phyloP scores from a whole-genome alignment of 1,284 basidiomycete genomes.

The Pholiota adiposa region DNA sequence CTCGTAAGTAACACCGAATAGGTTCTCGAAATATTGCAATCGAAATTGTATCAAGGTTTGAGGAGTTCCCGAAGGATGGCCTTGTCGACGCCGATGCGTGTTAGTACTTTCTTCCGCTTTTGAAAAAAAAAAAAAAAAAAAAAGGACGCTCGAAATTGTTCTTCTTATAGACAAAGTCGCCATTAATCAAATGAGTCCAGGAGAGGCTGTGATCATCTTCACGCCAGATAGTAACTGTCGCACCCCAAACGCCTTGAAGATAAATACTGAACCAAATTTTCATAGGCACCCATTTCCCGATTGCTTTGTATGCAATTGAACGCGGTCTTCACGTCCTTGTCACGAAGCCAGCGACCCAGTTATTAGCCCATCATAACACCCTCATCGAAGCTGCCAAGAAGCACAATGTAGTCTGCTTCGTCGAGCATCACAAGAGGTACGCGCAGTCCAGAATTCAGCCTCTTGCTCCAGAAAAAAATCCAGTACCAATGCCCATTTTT shows the following conservation, averaged over 20 bases:
- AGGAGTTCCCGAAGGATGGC: constrained; percentile 76
- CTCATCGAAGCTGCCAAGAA: constrained; percentile 77
- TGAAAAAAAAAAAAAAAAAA: not conserved
- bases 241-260: not conserved
- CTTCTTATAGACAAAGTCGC: constrained; percentile 75
- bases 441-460: constrained; percentile 4
- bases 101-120: constrained; percentile 39
- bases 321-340: constrained; percentile 86
- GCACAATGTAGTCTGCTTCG: constrained; percentile 86
- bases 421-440: constrained; percentile 86
- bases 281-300: constrained; percentile 83
- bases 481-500: not conserved
- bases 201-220: constrained; percentile 88
- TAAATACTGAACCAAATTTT: constrained; percentile 7
- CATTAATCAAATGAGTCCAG: constrained; percentile 79
- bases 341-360: constrained; percentile 91
- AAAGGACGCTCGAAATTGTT: constrained; percentile 2
- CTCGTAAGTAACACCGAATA: constrained; percentile 50
- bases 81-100: constrained; percentile 82
- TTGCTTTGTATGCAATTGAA: constrained; percentile 85
- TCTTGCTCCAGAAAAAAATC: no score
- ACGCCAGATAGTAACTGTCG: constrained; percentile 77
- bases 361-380: constrained; percentile 80
- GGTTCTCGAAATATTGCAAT: not conserved
- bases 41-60: constrained; percentile 55